phyloP scores from a whole-genome alignment of 2,329 filamentous ascomycete genomes.

The Beauveria caledonica region DNA sequence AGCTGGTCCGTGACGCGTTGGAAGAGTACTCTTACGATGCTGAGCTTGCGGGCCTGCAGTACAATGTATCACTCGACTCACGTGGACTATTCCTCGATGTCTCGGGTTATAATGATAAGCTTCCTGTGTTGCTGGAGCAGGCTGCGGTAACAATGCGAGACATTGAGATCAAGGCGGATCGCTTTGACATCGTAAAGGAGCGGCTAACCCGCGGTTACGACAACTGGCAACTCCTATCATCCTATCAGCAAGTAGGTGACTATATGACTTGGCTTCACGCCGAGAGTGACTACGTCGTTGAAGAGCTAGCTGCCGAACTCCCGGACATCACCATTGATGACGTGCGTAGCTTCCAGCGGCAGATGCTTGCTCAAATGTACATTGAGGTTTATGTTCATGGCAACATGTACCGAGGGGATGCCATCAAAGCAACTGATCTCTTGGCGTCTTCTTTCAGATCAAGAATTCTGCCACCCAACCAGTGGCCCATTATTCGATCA shows the following conservation, averaged over 20 bases:
- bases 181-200: conserved; percentile 89
- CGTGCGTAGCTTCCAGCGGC: conserved; percentile 68
- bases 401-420: conserved; percentile 91
- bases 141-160: conserved; percentile 78
- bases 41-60: conserved; percentile 81
- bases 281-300: conserved; percentile 69
- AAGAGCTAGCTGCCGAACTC: conserved; percentile 72
- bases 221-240: conserved; percentile 82
- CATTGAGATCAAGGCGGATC: conserved; percentile 73
- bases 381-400: conserved; percentile 85
- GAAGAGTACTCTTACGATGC: conserved; percentile 95
- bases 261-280: conserved; percentile 73
- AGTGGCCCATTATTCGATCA: conserved; percentile 73
- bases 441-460: conserved; percentile 72
- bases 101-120: conserved; percentile 93
- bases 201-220: conserved; percentile 65
- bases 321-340: conserved; percentile 65
- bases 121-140: conserved; percentile 82
- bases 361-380: conserved; percentile 74
- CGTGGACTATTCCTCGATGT: conserved; percentile 71
- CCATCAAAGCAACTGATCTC: conserved; percentile 73
- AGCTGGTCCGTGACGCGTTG: conserved; percentile 79
- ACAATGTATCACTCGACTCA: conserved; percentile 64
- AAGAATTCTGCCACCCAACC: conserved; percentile 60
- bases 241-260: conserved; percentile 80